A percentile compares a stretch with the other conserved stretches of the same genome.
These are phyloP conservation scores for Keithomyces neogunnii DNA, from an alignment of 2,329 filamentous ascomycete species.

Conservation along the genomic window DNA sequence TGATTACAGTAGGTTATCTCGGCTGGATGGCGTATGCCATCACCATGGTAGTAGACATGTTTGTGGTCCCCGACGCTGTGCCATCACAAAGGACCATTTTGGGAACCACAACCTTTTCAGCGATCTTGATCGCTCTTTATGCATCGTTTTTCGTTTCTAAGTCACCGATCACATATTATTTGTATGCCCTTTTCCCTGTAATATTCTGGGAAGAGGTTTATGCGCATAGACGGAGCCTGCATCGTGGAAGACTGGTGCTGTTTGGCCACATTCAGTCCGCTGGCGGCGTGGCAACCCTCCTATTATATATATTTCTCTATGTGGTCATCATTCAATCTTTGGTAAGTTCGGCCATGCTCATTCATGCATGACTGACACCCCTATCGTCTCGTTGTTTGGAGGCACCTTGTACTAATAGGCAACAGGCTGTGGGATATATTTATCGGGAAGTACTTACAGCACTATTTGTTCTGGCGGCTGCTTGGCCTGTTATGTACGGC, in stretches of 20 bases:
- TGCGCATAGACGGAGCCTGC: conserved; percentile 62
- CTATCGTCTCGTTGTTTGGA: not conserved
- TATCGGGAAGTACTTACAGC: conserved; percentile 78
- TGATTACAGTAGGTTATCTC: conserved; percentile 84
- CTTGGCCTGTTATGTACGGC: conserved; percentile 75
- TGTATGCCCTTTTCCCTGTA: conserved; percentile 85
- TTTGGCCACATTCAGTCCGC: conserved; percentile 60
- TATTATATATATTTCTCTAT: conserved; percentile 57
- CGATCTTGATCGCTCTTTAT: conserved; percentile 65
- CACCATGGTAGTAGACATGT: conserved; percentile 79
- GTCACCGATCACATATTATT: conserved; percentile 79
- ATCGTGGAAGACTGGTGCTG: conserved; percentile 57
- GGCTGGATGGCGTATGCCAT: conserved; percentile 94
- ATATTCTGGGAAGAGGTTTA: conserved; percentile 96
- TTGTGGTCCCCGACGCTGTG: conserved; percentile 68
- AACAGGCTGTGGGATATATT: conserved; percentile 82
- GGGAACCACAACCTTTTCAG: conserved; percentile 61
- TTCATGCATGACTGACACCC: not conserved
- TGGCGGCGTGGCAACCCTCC: conserved; percentile 47
- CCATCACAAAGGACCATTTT: conserved; percentile 53
- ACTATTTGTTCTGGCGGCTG: conserved; percentile 65
- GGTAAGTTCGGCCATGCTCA: conserved; percentile 35
- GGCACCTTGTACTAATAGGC: not conserved
- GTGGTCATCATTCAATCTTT: conserved; percentile 71
- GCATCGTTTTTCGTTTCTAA: conserved; percentile 71